A percentile compares a stretch with the other conserved stretches of the same genome.
Conservation (phyloP, 2,329 filamentous ascomycete species). For the Talaromyces verruculosus region DNA sequence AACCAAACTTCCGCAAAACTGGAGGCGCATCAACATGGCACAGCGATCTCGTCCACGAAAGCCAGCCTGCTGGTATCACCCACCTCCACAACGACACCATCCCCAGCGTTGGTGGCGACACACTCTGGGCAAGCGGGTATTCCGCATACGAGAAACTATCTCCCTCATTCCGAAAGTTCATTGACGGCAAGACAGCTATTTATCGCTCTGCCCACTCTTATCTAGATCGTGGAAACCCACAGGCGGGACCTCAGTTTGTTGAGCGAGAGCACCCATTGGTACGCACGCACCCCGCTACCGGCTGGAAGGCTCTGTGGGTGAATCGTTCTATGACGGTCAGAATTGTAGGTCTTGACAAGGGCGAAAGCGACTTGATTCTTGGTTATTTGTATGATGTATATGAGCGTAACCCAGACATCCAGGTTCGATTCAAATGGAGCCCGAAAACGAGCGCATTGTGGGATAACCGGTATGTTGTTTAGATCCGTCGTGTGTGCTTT, state of each 20-base stretch:
- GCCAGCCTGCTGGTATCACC: slow-evolving; percentile 68
- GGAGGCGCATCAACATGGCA: slow-evolving; percentile 70
- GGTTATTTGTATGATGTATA: slow-evolving; percentile 68
- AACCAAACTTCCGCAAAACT: slow-evolving; percentile 63
- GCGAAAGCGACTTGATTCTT: slow-evolving; percentile 67
- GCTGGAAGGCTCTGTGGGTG: slow-evolving; percentile 72
- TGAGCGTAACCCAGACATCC: slow-evolving; percentile 69
- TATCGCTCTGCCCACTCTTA: slow-evolving; percentile 67
- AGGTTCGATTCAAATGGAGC: slow-evolving; percentile 71
- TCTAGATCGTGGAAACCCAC: slow-evolving; percentile 62
- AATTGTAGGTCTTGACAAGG: slow-evolving; percentile 68
- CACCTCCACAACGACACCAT: slow-evolving; percentile 70
- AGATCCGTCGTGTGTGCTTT: not conserved
- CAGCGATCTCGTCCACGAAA: slow-evolving; percentile 69
- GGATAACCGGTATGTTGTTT: slow-evolving; percentile 60
- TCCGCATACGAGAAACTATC: slow-evolving; percentile 71
- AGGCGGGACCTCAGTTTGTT: slow-evolving; percentile 63
- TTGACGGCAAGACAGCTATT: slow-evolving; percentile 65
- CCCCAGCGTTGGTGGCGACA: slow-evolving; percentile 66
- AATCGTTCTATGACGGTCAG: slow-evolving; percentile 68
- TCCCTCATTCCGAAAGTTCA: slow-evolving; percentile 67
- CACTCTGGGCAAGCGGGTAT: slow-evolving; percentile 71
- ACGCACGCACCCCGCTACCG: slow-evolving; percentile 68
- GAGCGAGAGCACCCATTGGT: slow-evolving; percentile 69
- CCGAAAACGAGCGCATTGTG: slow-evolving; percentile 66